Evolutionary conservation across 805 yeast genomes (phyloP).

Genomic region (Sugiyamaella chiloensis): DNA sequence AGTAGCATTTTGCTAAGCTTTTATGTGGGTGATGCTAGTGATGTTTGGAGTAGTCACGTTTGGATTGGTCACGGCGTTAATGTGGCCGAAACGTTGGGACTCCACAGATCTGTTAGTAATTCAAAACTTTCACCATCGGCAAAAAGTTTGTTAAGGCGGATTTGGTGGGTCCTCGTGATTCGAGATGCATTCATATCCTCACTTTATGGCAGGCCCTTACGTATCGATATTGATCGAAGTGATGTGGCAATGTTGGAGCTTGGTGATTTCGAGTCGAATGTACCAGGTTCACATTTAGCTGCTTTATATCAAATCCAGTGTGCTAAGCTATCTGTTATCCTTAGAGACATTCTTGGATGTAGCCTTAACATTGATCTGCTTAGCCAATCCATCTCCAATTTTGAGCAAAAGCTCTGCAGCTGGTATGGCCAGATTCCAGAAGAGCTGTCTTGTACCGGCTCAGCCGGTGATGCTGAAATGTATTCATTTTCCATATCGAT

Average conservation of each 20-base stretch:
- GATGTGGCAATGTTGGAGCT: slow-evolving; percentile 16
- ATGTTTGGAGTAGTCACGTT: slow-evolving; percentile 11
- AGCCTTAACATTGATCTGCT: slow-evolving; percentile 2
- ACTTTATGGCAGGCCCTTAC: slow-evolving; percentile 16
- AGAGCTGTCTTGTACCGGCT: slow-evolving; percentile 13
- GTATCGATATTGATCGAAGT: slow-evolving; percentile 9
- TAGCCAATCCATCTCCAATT: background rate
- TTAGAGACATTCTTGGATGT: slow-evolving; percentile 10
- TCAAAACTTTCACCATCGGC: slow-evolving; percentile 6
- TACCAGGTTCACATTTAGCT: background rate
- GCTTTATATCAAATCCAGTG: background rate
- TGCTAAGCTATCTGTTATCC: slow-evolving; percentile 2
- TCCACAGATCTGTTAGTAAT: slow-evolving; percentile 14
- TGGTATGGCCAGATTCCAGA: slow-evolving; percentile 13
- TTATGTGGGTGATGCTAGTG: slow-evolving; percentile 15
- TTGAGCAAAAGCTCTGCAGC: background rate
- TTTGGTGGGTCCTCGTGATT: slow-evolving; percentile 19
- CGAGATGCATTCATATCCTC: slow-evolving; percentile 15
- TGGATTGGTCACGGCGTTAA: slow-evolving; percentile 14
- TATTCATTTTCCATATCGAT: slow-evolving; percentile 9
- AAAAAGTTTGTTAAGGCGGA: slow-evolving; percentile 9
- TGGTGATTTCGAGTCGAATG: slow-evolving; percentile 16
- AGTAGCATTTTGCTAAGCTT: slow-evolving; percentile 9
- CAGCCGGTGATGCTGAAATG: background rate
- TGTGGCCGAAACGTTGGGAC: slow-evolving; percentile 16